Evolutionary conservation across 331 rosid genomes (phyloP).

Genomic region (Quercus tomentella): DNA sequence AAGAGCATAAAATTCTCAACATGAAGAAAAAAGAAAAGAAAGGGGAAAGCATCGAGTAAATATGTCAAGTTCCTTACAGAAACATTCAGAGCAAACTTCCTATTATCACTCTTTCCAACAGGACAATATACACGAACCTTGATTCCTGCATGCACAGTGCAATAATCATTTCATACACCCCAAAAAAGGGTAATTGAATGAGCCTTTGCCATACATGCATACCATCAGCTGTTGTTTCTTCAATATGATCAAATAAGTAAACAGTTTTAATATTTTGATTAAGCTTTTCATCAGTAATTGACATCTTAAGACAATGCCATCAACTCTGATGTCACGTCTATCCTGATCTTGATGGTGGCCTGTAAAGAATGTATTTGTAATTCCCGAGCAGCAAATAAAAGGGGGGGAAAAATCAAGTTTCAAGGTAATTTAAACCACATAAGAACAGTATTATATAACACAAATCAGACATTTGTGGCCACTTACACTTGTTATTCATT

Average conservation of each 20-base stretch:
- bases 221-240: slow-evolving; percentile 44
- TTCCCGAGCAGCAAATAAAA: not conserved
- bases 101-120: slow-evolving; percentile 32
- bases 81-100: slow-evolving; percentile 27
- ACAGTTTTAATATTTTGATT: slow-evolving; percentile 40
- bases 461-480: not conserved
- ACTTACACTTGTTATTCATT: not conserved
- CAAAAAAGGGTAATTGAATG: not conserved
- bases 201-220: slow-evolving; percentile 1
- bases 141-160: slow-evolving; percentile 30
- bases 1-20: too few species aligned
- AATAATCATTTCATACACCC: too few species aligned
- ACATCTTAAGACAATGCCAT: slow-evolving; percentile 55
- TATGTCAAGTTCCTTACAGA: slow-evolving; percentile 36
- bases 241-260: slow-evolving; percentile 45
- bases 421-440: not conserved
- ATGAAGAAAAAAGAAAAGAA: not conserved
- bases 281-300: slow-evolving; percentile 37
- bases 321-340: slow-evolving; percentile 55
- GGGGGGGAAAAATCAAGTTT: not conserved
- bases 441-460: not conserved
- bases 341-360: slow-evolving; percentile 57
- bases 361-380: slow-evolving; percentile 17
- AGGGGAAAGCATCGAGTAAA: slow-evolving; percentile 17
- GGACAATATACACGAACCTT: slow-evolving; percentile 36